Conservation (phyloP, 805 yeast species). For the Myxozyma nipponensis region DNA sequence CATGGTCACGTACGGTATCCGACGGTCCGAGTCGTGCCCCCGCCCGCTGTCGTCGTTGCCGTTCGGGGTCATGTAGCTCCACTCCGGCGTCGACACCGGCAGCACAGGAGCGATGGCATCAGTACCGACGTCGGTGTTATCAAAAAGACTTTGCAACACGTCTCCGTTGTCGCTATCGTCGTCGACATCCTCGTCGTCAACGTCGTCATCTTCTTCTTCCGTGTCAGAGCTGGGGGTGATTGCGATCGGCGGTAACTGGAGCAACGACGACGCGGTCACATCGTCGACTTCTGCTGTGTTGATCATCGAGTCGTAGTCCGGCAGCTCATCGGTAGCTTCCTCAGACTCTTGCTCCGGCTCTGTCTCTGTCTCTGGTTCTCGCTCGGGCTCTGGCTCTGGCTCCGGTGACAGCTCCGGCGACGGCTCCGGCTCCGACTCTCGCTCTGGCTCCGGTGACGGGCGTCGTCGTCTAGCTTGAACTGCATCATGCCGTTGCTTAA, state of each 20-base stretch:
- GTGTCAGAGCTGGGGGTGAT: not conserved
- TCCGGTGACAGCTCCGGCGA: no score
- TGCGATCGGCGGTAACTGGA: no score
- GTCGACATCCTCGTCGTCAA: constrained; percentile 4
- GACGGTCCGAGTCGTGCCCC: not conserved
- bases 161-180: not conserved
- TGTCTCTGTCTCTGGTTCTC: no score
- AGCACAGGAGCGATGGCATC: not conserved
- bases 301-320: not conserved
- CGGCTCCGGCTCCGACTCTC: no score
- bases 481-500: constrained; percentile 6
- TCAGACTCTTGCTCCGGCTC: not conserved
- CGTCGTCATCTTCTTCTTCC: constrained; percentile 5
- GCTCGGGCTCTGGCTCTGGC: no score
- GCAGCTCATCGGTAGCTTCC: not conserved
- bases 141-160: not conserved
- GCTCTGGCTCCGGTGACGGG: not conserved
- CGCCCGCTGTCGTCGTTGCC: not conserved
- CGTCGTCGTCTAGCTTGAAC: not conserved
- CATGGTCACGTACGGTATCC: constrained; percentile 28
- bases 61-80: not conserved
- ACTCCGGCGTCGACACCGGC: not conserved
- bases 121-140: not conserved
- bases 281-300: not conserved
- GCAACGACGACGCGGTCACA: not conserved